phyloP scores from a whole-genome alignment of 1,139 yeast genomes.

The Suhomyces wounanorum region DNA sequence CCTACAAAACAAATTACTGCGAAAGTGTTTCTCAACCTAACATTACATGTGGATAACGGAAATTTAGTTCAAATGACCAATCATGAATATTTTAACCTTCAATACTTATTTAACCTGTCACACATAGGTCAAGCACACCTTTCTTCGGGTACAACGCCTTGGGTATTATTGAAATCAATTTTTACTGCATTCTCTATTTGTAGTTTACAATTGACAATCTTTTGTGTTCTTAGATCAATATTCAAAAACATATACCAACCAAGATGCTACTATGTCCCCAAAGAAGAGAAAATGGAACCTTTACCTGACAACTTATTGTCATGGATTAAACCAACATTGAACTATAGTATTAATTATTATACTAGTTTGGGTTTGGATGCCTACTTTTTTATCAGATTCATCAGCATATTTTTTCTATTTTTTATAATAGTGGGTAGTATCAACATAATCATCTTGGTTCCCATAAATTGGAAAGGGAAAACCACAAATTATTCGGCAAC shows the following conservation, averaged over 20 bases:
- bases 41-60: not conserved
- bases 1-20: too few species aligned
- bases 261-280: slow-evolving; percentile 46
- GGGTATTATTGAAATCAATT: slow-evolving; percentile 48
- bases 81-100: not conserved
- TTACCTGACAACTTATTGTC: slow-evolving; percentile 43
- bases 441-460: slow-evolving; percentile 56
- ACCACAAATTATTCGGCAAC: slow-evolving; percentile 29
- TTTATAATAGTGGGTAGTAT: slow-evolving; percentile 52
- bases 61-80: not conserved
- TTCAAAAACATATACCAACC: slow-evolving; percentile 60
- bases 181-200: slow-evolving; percentile 55
- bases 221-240: slow-evolving; percentile 51
- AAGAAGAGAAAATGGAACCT: slow-evolving; percentile 38
- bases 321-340: slow-evolving; percentile 51
- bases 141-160: slow-evolving; percentile 42
- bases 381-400: slow-evolving; percentile 59
- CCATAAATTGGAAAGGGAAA: slow-evolving; percentile 56
- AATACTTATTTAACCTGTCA: slow-evolving; percentile 51
- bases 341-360: slow-evolving; percentile 44
- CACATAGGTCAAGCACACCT: slow-evolving; percentile 58
- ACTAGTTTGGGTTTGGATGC: slow-evolving; percentile 62
- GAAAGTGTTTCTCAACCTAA: not conserved
- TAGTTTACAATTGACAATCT: slow-evolving; percentile 51
- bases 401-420: slow-evolving; percentile 48